Evolutionary conservation across 176 grass and related monocot species (phyloP).

Genomic region (Avena insularis): DNA sequence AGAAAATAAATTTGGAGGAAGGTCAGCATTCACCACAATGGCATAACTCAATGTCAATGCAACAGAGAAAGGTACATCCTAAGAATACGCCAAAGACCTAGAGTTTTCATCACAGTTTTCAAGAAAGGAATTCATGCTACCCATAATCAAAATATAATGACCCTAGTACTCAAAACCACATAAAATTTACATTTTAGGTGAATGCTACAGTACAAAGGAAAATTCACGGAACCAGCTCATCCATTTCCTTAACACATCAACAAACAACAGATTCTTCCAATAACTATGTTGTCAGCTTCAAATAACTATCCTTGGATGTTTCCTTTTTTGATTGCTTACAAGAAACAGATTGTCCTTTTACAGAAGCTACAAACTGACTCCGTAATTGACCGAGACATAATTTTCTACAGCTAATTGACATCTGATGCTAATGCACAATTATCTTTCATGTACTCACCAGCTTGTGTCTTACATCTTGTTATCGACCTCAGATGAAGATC

Average conservation of each 20-base stretch:
- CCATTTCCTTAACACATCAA: neutral
- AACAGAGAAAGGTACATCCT: neutral
- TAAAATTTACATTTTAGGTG: neutral
- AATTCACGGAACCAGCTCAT: neutral
- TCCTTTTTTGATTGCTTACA: neutral
- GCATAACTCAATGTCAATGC: neutral
- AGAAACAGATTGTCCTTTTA: neutral
- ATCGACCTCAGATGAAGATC: neutral
- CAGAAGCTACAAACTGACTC: neutral
- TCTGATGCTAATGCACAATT: neutral
- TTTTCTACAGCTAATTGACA: neutral
- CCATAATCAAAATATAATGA: neutral
- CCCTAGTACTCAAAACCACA: neutral
- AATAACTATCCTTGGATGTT: neutral
- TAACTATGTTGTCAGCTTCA: neutral
- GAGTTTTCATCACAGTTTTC: neutral
- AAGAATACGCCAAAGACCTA: neutral
- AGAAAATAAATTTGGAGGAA: neutral
- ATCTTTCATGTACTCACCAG: conserved; percentile 1
- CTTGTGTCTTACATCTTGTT: neutral
- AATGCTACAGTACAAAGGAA: neutral
- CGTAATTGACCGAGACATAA: neutral
- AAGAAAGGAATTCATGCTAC: neutral
- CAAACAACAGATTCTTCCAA: neutral
- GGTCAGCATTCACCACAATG: conserved; percentile 10